Conservation (phyloP, 768 basidiomycete genomes). For the Omphalotus guepiniiformis region DNA sequence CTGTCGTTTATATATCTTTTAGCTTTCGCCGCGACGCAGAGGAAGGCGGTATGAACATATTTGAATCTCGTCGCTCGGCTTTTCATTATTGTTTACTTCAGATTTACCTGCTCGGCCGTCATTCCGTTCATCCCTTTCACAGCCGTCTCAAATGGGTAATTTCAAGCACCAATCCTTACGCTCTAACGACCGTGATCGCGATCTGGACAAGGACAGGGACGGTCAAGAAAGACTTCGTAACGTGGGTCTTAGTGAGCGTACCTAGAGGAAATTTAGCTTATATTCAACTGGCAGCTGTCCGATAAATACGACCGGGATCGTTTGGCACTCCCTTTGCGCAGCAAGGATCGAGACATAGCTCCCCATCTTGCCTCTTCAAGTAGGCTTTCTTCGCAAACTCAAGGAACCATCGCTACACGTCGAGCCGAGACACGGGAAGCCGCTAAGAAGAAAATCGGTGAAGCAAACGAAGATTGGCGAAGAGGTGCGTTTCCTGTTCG, state of each 20-base stretch:
- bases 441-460: slow-evolving; percentile 65
- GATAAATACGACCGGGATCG: slow-evolving; percentile 87
- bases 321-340: slow-evolving; percentile 47
- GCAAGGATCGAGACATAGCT: slow-evolving; percentile 63
- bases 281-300: slow-evolving; percentile 52
- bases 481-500: slow-evolving; percentile 50
- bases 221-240: slow-evolving; percentile 76
- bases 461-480: slow-evolving; percentile 81
- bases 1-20: slow-evolving; percentile 12
- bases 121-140: slow-evolving; percentile 68
- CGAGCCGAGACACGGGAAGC: slow-evolving; percentile 56
- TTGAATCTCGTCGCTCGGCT: not conserved
- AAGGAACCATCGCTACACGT: slow-evolving; percentile 33
- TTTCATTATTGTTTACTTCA: slow-evolving; percentile 18
- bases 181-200: slow-evolving; percentile 56
- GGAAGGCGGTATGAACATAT: slow-evolving; percentile 53
- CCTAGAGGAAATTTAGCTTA: slow-evolving; percentile 8
- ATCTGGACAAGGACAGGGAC: slow-evolving; percentile 67
- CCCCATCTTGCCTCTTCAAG: slow-evolving; percentile 51
- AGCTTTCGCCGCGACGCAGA: slow-evolving; percentile 78
- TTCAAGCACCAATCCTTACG: slow-evolving; percentile 87
- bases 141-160: slow-evolving; percentile 91
- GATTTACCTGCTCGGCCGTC: slow-evolving; percentile 57
- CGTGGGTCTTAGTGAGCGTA: no score
- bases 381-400: slow-evolving; percentile 34